Evolutionary conservation across 1,284 basidiomycete species (phyloP), one percentile per base, ranked within the genome.

Genomic region (Irpex sp.): DNA sequence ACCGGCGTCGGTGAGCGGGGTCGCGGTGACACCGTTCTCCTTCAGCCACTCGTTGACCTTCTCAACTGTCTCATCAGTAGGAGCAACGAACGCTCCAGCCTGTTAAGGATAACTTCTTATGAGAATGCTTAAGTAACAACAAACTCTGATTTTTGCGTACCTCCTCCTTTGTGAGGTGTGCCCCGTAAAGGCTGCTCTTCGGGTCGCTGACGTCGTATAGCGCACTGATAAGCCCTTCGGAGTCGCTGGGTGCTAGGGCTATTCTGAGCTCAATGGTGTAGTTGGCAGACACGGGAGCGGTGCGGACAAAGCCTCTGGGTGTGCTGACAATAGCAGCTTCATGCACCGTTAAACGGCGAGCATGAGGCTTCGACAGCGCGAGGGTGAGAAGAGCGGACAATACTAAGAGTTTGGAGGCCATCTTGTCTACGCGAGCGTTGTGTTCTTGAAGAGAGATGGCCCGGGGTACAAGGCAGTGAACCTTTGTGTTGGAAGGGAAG

Each of bases 11-110:
- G 77, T 72, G 50, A 70, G 63, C 1, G 70, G 66, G 54, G 67
- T 69, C 13, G 74, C 70, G n/a, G 60, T 70, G 49, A 81, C 68
- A 7, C 68, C 73, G 63, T 79, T 73, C 39, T 71, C 70, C 5
- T 69, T 63, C 4, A 82, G 69, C 77, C 77, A 82, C 15, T 73
- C 57, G 21, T 74, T 72, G 9, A 81, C 77, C 1, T 74, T 70
- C 7, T 68, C 61, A 4, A 76, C 67, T 9, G 75, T 75, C 13
- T 75, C 76, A 5, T 71, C 60, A 2, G 66, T 66, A 0, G 79
- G 79, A 0, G 71, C 69, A 9, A 77, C 74, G 61, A 76, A 77
- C 7, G 71, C 66, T 66, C 77, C 76, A 6, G 78, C 76, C 76
- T 80, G 54, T 15, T 19, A 21, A 6, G 17, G 15, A 21, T 13